Percentiles rank a stretch among this genome's conserved stretches.
Evolutionary conservation across 148 eudicot species (phyloP).

Genomic region (Cornus florida): DNA sequence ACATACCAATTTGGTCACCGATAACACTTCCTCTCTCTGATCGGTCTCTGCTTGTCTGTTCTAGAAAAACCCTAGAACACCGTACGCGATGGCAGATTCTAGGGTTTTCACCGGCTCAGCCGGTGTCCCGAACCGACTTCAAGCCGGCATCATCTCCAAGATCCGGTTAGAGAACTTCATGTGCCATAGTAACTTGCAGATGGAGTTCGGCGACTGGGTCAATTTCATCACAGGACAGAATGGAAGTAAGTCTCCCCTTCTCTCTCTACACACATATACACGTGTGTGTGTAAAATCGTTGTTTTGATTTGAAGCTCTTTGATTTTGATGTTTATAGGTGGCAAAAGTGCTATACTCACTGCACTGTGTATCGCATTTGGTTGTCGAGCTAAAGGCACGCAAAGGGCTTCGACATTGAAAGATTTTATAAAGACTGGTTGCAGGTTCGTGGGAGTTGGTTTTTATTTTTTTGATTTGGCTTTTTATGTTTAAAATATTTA

Average conservation of each 20-base stretch:
- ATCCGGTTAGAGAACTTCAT: slow-evolving; percentile 87
- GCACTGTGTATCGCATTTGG: slow-evolving; percentile 97
- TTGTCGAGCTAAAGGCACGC: slow-evolving; percentile 86
- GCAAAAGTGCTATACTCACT: slow-evolving; percentile 95
- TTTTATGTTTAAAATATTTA: no score
- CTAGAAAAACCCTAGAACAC: slow-evolving; percentile 7
- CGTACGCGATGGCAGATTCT: slow-evolving; percentile 40
- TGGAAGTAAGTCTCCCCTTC: slow-evolving; percentile 60
- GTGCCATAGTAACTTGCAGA: slow-evolving; percentile 82
- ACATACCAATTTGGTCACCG: neutral
- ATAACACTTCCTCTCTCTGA: neutral
- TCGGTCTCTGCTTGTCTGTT: neutral
- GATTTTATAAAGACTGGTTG: slow-evolving; percentile 95
- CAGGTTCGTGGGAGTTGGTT: slow-evolving; percentile 41
- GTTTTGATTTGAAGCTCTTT: neutral
- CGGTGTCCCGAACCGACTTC: slow-evolving; percentile 14
- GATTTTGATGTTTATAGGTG: slow-evolving; percentile 47
- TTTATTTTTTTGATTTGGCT: no score
- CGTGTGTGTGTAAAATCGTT: no score
- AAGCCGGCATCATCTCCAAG: slow-evolving; percentile 67
- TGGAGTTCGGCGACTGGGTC: slow-evolving; percentile 68
- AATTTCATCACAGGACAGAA: slow-evolving; percentile 97
- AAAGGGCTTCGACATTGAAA: slow-evolving; percentile 77
- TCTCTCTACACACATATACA: neutral
- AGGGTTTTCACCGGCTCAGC: slow-evolving; percentile 23